Conservation (phyloP, 352 stramenopile genomes). For the Bremia lactucae region DNA sequence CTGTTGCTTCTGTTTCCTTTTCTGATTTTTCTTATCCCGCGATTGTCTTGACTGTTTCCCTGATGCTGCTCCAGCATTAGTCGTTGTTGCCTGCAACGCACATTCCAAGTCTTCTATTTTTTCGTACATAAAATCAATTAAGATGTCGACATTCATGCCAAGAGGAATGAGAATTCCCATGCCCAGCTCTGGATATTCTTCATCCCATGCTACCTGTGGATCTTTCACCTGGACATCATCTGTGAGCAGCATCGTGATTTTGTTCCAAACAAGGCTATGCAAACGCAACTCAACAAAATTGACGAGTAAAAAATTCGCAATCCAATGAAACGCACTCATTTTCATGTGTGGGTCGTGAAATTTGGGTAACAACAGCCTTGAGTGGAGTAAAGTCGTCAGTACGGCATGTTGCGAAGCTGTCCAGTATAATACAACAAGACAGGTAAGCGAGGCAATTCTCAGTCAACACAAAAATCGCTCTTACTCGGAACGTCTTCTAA, state of each 20-base stretch:
- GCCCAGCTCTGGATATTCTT: conserved; percentile 36
- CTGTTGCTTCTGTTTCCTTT: conserved; percentile 11
- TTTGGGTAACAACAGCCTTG: conserved; percentile 53
- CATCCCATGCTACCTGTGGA: conserved; percentile 43
- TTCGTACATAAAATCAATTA: conserved; percentile 57
- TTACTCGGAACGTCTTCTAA: conserved; percentile 58
- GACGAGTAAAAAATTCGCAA: conserved; percentile 64
- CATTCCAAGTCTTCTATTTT: conserved; percentile 52
- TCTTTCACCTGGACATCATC: conserved; percentile 23
- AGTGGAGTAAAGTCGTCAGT: conserved; percentile 42
- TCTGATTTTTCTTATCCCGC: conserved; percentile 17
- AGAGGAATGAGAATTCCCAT: conserved; percentile 61
- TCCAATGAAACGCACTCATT: conserved; percentile 57
- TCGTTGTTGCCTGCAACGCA: conserved; percentile 27
- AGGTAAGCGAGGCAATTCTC: background rate
- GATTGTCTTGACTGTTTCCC: conserved; percentile 12
- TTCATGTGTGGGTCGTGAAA: conserved; percentile 42
- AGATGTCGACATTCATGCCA: conserved; percentile 37
- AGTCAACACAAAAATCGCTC: conserved; percentile 4
- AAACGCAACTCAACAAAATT: conserved; percentile 79
- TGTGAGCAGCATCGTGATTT: conserved; percentile 59
- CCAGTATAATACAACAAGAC: background rate
- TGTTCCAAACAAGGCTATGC: conserved; percentile 79
- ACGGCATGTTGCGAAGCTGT: conserved; percentile 47
- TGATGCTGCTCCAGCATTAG: background rate